These are phyloP conservation scores for Waltergamsia citrina DNA, from an alignment of 2,329 filamentous ascomycete genomes.

Conservation along the genomic window DNA sequence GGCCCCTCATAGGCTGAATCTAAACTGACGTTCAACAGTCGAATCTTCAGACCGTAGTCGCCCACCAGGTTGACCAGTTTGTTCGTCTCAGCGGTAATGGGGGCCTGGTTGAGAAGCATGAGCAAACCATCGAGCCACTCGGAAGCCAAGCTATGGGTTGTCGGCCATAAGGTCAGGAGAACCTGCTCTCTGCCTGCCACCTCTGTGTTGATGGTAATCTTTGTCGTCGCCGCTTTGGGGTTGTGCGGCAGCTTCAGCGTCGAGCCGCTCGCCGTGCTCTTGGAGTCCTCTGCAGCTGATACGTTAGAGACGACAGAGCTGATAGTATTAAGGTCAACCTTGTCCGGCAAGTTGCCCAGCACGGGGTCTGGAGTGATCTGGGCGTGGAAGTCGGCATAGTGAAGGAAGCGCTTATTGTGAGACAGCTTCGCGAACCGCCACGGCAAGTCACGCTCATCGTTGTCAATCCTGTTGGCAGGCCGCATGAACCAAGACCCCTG, in stretches of 20 bases:
- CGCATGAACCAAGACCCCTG: slow-evolving; percentile 80
- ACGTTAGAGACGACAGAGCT: slow-evolving; percentile 94
- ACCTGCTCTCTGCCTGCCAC: slow-evolving; percentile 51
- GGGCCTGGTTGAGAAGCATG: slow-evolving; percentile 90
- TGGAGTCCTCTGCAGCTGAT: slow-evolving; percentile 50
- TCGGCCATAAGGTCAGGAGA: slow-evolving; percentile 74
- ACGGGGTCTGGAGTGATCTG: slow-evolving; percentile 56
- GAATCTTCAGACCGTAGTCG: slow-evolving; percentile 87
- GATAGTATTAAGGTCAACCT: slow-evolving; percentile 78
- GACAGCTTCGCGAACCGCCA: slow-evolving; percentile 86
- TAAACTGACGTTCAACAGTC: slow-evolving; percentile 82
- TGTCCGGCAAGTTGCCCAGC: slow-evolving; percentile 66
- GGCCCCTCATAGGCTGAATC: slow-evolving; percentile 65
- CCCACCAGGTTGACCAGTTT: slow-evolving; percentile 78
- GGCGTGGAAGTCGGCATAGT: slow-evolving; percentile 76
- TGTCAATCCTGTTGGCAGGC: slow-evolving; percentile 24
- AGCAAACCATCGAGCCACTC: slow-evolving; percentile 95
- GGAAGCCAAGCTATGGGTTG: slow-evolving; percentile 73
- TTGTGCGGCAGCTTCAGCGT: slow-evolving; percentile 25
- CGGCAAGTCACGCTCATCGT: slow-evolving; percentile 27
- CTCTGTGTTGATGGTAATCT: slow-evolving; percentile 77
- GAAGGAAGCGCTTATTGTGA: slow-evolving; percentile 81
- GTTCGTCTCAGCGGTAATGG: slow-evolving; percentile 93
- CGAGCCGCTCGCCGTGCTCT: slow-evolving; percentile 31
- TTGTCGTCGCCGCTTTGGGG: slow-evolving; percentile 52